Base-by-base conservation (phyloP, 495 filamentous ascomycete genomes). In the Xylaria acuta region DNA sequence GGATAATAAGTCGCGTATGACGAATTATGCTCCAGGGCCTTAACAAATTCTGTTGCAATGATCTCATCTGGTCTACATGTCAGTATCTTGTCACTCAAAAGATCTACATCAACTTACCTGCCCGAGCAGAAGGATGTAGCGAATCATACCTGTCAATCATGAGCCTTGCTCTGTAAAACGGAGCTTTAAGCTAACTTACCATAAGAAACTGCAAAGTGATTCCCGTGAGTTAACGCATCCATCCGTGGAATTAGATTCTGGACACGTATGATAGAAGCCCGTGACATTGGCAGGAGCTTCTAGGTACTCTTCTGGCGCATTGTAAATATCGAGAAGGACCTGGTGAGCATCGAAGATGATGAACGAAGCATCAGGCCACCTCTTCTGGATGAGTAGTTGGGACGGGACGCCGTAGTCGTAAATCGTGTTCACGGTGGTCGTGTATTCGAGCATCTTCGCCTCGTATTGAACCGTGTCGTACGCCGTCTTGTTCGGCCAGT, bases 41-140 rank as follows among this genome's bases (percentile, higher is more conserved):
- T 86, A 30, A 89, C 79, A 80, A 93, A 92, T 73, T 89, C 85
- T 67, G 82, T 76, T 20, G 86, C 91, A 71, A 94, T 84, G 49
- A 84, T 75, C 64, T 83, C 73, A 63, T 77, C 70, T 69, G 78
- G 20, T 84, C 84, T 72, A 77, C 88, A 8, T 80, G 77, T 72
- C 80, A 86, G 40, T 78, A 76, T 45, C 86, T 85, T 7, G 59
- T 30, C 43, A 54, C 18, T 27, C n/a, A 47, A 45, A 7, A 12
- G 36, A 78, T 77, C 6, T 88, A 74, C 0, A 85, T 80, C 49
- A 75, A 78, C 78, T 81, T 78, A 81, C 83, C 78, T 9, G 87
- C 84, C 81, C 87, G 85, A 76, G 88, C 82, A n/a, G 85, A 88
- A 20, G 91, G 90, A 80, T 94, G 92, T 76, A 93, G 79, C 76